phyloP scores from a whole-genome alignment of 129 eudicot species.

The Helichrysum umbraculigerum region DNA sequence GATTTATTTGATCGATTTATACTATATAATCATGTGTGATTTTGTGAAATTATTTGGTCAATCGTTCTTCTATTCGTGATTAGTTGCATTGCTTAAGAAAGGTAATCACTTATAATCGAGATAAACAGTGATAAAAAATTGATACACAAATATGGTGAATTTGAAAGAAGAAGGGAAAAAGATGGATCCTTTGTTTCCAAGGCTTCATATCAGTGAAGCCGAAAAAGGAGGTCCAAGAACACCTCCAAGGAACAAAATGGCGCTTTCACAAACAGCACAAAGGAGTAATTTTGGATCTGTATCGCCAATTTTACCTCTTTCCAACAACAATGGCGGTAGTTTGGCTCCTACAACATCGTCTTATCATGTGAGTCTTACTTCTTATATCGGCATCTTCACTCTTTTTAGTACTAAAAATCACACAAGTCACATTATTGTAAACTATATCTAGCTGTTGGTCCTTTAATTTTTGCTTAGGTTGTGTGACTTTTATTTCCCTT shows the following conservation, averaged over 20 bases:
- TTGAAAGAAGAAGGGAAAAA: conserved; percentile 59
- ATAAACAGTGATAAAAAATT: background rate
- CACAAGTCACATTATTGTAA: background rate
- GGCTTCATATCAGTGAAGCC: conserved; percentile 61
- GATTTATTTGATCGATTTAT: background rate
- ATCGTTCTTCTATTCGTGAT: background rate
- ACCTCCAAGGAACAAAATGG: conserved; percentile 82
- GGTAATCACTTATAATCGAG: background rate
- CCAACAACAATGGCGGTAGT: conserved; percentile 22
- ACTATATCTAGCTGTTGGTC: background rate
- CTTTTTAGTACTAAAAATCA: conserved; percentile 2
- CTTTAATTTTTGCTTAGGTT: background rate
- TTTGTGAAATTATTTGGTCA: background rate
- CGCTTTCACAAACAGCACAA: conserved; percentile 33
- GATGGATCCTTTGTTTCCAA: conserved; percentile 79
- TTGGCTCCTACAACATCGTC: conserved; percentile 41
- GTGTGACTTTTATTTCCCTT: background rate
- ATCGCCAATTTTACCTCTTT: conserved; percentile 33
- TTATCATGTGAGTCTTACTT: conserved; percentile 49
- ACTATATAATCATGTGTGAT: background rate
- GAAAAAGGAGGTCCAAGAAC: conserved; percentile 66
- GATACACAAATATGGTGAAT: conserved; percentile 46
- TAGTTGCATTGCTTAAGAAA: background rate
- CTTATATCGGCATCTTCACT: background rate
- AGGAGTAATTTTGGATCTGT: conserved; percentile 27